Evolutionary conservation across 2,329 filamentous ascomycete genomes (phyloP).

Genomic region (Sarocladium oryzae): DNA sequence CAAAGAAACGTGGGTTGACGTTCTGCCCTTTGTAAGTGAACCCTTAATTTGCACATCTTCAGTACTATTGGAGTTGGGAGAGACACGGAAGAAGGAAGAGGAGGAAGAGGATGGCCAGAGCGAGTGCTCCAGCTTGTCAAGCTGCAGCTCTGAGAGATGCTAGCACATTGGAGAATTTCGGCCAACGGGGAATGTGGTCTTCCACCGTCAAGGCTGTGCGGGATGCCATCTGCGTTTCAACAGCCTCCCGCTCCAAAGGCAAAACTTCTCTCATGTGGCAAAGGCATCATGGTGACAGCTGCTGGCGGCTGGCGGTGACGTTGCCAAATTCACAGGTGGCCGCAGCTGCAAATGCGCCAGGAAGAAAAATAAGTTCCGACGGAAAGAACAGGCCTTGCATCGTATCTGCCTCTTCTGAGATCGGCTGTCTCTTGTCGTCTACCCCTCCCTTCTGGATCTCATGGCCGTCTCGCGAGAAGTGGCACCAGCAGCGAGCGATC

Average conservation of each 20-base stretch:
- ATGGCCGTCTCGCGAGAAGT: background rate
- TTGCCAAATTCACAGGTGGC: too few relatives aligned
- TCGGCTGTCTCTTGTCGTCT: background rate
- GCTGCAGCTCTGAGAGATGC: background rate
- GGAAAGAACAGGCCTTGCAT: background rate
- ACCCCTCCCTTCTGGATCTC: background rate
- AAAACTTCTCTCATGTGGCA: too few relatives aligned
- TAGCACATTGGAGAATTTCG: too few relatives aligned
- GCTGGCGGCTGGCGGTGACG: too few relatives aligned
- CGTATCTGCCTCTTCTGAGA: background rate
- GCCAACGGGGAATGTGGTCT: too few relatives aligned
- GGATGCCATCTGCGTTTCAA: background rate
- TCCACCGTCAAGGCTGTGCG: too few relatives aligned
- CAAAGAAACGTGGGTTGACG: background rate
- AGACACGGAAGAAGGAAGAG: background rate
- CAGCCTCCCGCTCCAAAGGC: background rate
- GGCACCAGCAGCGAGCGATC: background rate
- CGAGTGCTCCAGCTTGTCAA: background rate
- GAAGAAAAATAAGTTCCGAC: background rate
- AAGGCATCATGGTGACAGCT: background rate
- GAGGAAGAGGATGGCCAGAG: background rate
- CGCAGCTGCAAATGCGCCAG: background rate
- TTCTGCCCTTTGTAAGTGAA: constrained; percentile 5
- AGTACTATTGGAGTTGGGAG: background rate
- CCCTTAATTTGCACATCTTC: background rate